Conservation (phyloP, 129 eudicot species). For the Dittrichia graveolens region DNA sequence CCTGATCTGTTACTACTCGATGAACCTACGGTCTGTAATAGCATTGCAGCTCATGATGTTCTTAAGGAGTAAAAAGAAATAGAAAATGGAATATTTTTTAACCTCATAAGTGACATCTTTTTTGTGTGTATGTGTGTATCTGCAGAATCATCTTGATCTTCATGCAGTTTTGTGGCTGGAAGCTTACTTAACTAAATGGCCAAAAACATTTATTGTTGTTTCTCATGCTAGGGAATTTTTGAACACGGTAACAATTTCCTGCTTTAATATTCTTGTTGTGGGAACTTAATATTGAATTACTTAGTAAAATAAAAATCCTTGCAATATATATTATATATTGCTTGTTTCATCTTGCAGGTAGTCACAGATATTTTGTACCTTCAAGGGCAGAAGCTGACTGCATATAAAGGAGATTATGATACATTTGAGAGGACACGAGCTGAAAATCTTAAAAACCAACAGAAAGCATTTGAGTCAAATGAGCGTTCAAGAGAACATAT, state of each 20-base stretch:
- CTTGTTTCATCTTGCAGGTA: conserved; percentile 50
- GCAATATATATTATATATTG: background rate
- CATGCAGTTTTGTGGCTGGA: conserved; percentile 99
- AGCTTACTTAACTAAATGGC: conserved; percentile 93
- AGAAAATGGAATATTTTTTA: background rate
- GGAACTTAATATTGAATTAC: background rate
- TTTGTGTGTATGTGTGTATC: background rate
- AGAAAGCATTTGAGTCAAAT: conserved; percentile 90
- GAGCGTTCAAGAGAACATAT: conserved; percentile 91
- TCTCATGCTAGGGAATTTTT: conserved; percentile 98
- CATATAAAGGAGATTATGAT: conserved; percentile 91
- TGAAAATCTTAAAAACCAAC: conserved; percentile 79
- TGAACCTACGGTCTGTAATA: conserved; percentile 83
- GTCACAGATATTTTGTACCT: conserved; percentile 95
- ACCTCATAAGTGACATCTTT: background rate
- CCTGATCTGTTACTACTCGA: conserved; percentile 92
- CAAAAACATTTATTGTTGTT: conserved; percentile 97
- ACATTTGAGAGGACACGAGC: conserved; percentile 96
- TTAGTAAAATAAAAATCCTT: conserved; percentile 7
- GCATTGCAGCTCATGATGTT: background rate
- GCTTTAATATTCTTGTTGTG: background rate
- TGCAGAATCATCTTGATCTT: conserved; percentile 98
- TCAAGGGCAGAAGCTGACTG: conserved; percentile 77
- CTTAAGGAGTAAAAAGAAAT: conserved; percentile 9
- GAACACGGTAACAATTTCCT: conserved; percentile 65